Conservation (phyloP, 192 early-diverging fungal species). For the Rhizophagus prolifer region DNA sequence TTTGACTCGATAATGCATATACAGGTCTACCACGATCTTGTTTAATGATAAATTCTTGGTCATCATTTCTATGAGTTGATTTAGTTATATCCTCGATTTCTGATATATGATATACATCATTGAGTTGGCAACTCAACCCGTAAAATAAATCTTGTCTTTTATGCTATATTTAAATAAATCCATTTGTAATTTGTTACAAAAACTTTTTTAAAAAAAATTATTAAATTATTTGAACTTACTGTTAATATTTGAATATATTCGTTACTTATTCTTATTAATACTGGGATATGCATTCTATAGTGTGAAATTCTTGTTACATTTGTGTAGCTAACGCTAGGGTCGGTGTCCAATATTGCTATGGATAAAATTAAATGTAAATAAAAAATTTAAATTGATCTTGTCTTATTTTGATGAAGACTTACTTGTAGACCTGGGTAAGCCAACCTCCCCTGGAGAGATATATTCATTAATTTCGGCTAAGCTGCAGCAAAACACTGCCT, state of each 20-base stretch:
- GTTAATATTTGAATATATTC: constrained; percentile 82
- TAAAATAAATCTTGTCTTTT: constrained; percentile 75
- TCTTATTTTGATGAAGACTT: background rate
- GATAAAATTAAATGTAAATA: background rate
- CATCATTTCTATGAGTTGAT: constrained; percentile 52
- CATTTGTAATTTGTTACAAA: background rate
- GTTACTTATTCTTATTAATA: constrained; percentile 74
- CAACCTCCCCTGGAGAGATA: constrained; percentile 70
- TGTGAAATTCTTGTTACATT: constrained; percentile 72
- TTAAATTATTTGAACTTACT: constrained; percentile 29
- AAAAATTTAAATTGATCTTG: background rate
- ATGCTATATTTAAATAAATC: constrained; percentile 33
- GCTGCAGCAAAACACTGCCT: constrained; percentile 68
- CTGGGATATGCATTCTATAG: constrained; percentile 63
- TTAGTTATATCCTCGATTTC: constrained; percentile 72
- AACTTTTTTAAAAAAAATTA: background rate
- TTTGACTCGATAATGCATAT: constrained; percentile 70
- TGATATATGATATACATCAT: constrained; percentile 85
- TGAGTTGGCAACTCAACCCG: constrained; percentile 69
- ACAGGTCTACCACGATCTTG: constrained; percentile 66
- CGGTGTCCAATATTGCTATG: constrained; percentile 66
- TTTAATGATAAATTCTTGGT: constrained; percentile 76
- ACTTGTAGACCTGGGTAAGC: constrained; percentile 72
- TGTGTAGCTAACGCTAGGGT: constrained; percentile 59
- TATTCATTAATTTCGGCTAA: constrained; percentile 72